These are phyloP conservation scores for Claviceps monticola DNA, from an alignment of 2,329 filamentous ascomycete genomes.

Conservation along the genomic window DNA sequence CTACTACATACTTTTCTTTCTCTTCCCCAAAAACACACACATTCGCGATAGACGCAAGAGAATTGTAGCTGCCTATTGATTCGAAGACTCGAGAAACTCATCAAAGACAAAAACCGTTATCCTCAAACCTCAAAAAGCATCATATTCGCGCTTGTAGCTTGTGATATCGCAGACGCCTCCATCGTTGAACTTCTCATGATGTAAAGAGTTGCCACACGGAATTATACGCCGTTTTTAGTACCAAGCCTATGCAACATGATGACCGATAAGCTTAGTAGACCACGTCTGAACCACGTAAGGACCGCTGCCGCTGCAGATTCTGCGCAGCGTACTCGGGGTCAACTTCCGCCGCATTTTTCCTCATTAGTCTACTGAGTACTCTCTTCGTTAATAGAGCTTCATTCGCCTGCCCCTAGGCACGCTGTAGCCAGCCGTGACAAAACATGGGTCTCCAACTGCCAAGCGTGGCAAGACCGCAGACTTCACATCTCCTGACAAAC, in stretches of 20 bases:
- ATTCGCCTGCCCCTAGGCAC: no score
- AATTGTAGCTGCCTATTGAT: not conserved
- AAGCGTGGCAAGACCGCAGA: slow-evolving; percentile 51
- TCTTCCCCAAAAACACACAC: not conserved
- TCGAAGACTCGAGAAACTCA: slow-evolving; percentile 33
- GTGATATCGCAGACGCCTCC: slow-evolving; percentile 39
- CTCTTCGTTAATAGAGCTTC: no score
- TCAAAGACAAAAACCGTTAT: slow-evolving; percentile 41
- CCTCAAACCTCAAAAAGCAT: slow-evolving; percentile 45
- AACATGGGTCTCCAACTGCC: slow-evolving; percentile 34
- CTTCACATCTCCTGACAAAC: no score
- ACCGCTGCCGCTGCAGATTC: no score
- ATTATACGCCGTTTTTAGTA: slow-evolving; percentile 17
- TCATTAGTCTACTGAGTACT: no score
- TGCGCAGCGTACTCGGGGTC: no score
- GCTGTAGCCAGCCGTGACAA: not conserved
- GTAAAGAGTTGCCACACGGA: slow-evolving; percentile 34
- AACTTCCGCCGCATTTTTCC: no score
- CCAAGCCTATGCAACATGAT: slow-evolving; percentile 11
- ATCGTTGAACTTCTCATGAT: slow-evolving; percentile 42
- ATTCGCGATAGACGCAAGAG: no score
- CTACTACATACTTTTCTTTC: not conserved
- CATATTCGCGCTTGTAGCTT: slow-evolving; percentile 20
- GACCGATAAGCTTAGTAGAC: slow-evolving; percentile 11
- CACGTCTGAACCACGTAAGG: slow-evolving; percentile 9